phyloP scores from a whole-genome alignment of 148 eudicot species.

The Fagopyrum tataricum region DNA sequence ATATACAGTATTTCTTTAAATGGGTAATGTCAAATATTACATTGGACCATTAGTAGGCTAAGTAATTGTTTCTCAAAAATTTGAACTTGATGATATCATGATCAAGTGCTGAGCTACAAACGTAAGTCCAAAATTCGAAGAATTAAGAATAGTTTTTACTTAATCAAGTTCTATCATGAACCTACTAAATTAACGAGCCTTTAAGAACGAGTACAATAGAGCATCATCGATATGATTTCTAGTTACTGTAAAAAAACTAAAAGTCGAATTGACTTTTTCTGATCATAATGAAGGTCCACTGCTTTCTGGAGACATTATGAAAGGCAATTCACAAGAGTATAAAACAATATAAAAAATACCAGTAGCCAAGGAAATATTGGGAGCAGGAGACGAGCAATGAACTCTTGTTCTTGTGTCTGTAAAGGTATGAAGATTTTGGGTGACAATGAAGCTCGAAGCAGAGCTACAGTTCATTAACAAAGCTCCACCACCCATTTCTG shows the following conservation, averaged over 20 bases:
- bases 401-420: background rate
- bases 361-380: background rate
- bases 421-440: background rate
- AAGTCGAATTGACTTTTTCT: background rate
- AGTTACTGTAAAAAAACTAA: background rate
- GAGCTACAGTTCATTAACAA: background rate
- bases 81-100: too few relatives aligned
- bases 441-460: background rate
- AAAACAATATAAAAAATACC: background rate
- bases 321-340: background rate
- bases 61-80: too few relatives aligned
- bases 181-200: too few relatives aligned
- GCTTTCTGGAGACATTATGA: background rate
- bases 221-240: background rate
- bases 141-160: too few relatives aligned
- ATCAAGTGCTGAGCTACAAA: too few relatives aligned
- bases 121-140: too few relatives aligned
- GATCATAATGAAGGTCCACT: background rate
- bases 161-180: too few relatives aligned
- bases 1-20: too few relatives aligned
- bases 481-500: conserved; percentile 7
- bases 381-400: background rate
- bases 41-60: too few relatives aligned
- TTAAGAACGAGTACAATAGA: too few relatives aligned
- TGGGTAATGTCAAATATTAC: too few relatives aligned